Evolutionary conservation across 148 eudicot genomes (phyloP).

Genomic region (Drosera capensis): DNA sequence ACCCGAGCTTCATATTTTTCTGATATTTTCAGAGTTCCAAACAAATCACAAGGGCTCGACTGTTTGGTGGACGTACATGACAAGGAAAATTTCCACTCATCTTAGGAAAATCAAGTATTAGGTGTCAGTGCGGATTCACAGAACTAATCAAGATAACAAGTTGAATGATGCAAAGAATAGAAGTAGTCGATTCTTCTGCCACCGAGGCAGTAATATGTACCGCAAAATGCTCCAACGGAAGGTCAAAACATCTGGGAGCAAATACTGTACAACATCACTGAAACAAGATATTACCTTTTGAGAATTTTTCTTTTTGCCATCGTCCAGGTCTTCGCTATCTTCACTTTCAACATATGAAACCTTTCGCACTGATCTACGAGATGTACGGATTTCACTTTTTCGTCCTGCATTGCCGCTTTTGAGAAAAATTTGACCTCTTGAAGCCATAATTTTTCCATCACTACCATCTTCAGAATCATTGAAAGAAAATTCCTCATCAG

Average conservation of each 20-base stretch:
- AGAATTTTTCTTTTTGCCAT: slow-evolving; percentile 49
- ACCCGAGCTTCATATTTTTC: too few relatives aligned
- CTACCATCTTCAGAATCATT: slow-evolving; percentile 65
- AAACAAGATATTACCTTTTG: slow-evolving; percentile 56
- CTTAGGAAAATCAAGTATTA: too few relatives aligned
- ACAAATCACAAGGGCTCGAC: too few relatives aligned
- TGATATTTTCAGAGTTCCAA: too few relatives aligned
- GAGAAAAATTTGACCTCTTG: slow-evolving; percentile 29
- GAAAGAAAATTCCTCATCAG: slow-evolving; percentile 65
- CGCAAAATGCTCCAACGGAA: not conserved
- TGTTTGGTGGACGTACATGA: too few relatives aligned
- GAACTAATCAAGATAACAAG: too few relatives aligned
- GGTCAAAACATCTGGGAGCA: not conserved
- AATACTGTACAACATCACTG: not conserved
- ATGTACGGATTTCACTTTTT: slow-evolving; percentile 58
- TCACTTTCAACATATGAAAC: slow-evolving; percentile 92
- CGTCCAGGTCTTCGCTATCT: slow-evolving; percentile 83
- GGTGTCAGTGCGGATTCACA: too few relatives aligned
- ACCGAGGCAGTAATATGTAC: too few relatives aligned
- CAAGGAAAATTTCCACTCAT: too few relatives aligned
- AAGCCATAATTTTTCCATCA: slow-evolving; percentile 44
- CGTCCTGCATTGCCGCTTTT: slow-evolving; percentile 29
- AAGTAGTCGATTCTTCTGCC: too few relatives aligned
- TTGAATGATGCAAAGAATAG: too few relatives aligned
- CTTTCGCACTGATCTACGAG: slow-evolving; percentile 69